Percentiles rank a stretch among this genome's conserved stretches.
These are phyloP conservation scores for Pseudocercospora crystallina DNA, from an alignment of 2,329 filamentous ascomycete genomes.

Conservation along the genomic window DNA sequence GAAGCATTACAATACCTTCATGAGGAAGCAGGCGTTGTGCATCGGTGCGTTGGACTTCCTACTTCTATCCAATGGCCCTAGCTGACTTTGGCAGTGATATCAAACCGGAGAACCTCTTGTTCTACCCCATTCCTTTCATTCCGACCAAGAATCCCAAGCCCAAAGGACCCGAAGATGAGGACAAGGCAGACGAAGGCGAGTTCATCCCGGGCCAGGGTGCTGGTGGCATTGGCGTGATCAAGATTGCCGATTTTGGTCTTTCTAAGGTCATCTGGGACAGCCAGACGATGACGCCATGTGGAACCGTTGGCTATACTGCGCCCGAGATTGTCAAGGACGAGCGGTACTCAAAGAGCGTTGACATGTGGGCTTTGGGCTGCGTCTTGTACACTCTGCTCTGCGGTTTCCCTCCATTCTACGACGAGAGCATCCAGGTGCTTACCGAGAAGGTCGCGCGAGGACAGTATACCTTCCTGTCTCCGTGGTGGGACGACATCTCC, in stretches of 20 bases:
- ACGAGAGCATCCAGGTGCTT: slow-evolving; percentile 94
- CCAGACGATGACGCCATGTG: slow-evolving; percentile 98
- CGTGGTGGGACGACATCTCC: slow-evolving; percentile 99
- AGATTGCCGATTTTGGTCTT: slow-evolving; percentile 96
- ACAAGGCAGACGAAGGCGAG: slow-evolving; percentile 95
- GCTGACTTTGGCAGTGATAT: slow-evolving; percentile 71
- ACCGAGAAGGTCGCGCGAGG: slow-evolving; percentile 97
- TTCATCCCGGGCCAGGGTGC: slow-evolving; percentile 78
- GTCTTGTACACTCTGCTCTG: slow-evolving; percentile 96
- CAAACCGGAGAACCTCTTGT: slow-evolving; percentile 96
- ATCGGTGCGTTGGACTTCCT: slow-evolving; percentile 66
- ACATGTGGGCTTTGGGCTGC: slow-evolving; percentile 98
- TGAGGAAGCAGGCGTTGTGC: slow-evolving; percentile 91
- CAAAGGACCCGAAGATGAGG: slow-evolving; percentile 83
- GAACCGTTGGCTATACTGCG: slow-evolving; percentile 95
- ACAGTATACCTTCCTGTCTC: slow-evolving; percentile 95
- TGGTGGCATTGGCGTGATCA: slow-evolving; percentile 90
- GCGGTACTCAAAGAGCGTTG: slow-evolving; percentile 95
- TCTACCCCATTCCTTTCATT: slow-evolving; percentile 79
- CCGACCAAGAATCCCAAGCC: slow-evolving; percentile 80
- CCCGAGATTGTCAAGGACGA: slow-evolving; percentile 99
- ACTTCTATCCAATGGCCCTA: not conserved
- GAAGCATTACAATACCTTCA: slow-evolving; percentile 91
- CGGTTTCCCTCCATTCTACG: slow-evolving; percentile 97
- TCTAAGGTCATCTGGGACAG: slow-evolving; percentile 99